These are phyloP conservation scores for Sporormia fimetaria DNA, from an alignment of 495 filamentous ascomycete species.

Conservation along the genomic window DNA sequence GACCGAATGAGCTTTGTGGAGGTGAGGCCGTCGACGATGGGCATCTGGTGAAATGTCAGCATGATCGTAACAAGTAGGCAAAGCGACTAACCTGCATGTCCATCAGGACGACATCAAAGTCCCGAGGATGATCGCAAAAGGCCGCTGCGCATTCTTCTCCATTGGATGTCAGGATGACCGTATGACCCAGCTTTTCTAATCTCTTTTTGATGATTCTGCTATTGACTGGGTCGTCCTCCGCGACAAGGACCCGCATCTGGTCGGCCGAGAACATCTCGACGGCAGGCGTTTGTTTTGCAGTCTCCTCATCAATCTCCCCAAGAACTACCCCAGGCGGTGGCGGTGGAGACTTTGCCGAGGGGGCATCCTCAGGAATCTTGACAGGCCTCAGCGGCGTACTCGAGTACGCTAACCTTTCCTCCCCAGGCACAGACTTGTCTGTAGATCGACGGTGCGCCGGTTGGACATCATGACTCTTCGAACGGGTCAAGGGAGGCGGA, in stretches of 20 bases:
- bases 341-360: neutral
- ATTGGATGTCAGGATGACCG: constrained; percentile 62
- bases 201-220: constrained; percentile 78
- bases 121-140: constrained; percentile 47
- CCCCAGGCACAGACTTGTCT: constrained; percentile 29
- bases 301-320: constrained; percentile 11
- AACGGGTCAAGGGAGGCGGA: constrained; percentile 4
- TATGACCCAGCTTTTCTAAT: constrained; percentile 67
- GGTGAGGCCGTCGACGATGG: constrained; percentile 78
- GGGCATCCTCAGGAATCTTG: constrained; percentile 32
- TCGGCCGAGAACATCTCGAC: constrained; percentile 26
- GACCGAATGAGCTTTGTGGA: constrained; percentile 73
- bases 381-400: constrained; percentile 36
- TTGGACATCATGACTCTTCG: constrained; percentile 5
- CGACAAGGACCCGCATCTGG: constrained; percentile 58
- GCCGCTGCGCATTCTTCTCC: constrained; percentile 73
- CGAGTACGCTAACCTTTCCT: constrained; percentile 34
- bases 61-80: neutral
- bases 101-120: constrained; percentile 86
- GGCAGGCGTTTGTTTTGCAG: neutral
- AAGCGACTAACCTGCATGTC: constrained; percentile 64
- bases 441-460: constrained; percentile 27
- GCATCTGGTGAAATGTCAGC: constrained; percentile 51
- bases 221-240: constrained; percentile 91
- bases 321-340: constrained; percentile 5